These are phyloP conservation scores for Phytophthora crassamura DNA, from an alignment of 352 stramenopile species.

Conservation along the genomic window DNA sequence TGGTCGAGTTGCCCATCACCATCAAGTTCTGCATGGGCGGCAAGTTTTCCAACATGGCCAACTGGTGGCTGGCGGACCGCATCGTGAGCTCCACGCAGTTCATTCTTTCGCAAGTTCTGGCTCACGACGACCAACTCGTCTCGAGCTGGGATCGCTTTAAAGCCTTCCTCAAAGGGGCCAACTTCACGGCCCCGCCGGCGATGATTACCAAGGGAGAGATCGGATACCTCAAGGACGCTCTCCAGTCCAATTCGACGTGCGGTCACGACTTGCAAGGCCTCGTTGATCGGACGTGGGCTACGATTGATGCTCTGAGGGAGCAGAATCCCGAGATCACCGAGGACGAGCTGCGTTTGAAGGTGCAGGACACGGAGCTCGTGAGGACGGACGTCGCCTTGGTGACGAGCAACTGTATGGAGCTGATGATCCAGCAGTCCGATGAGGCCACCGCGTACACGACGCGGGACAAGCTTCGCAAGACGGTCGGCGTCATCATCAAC, in stretches of 20 bases:
- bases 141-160: slow-evolving; percentile 28
- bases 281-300: slow-evolving; percentile 24
- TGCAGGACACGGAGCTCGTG: slow-evolving; percentile 41
- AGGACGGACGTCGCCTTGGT: slow-evolving; percentile 40
- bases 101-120: slow-evolving; percentile 28
- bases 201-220: slow-evolving; percentile 34
- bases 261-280: slow-evolving; percentile 33
- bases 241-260: slow-evolving; percentile 39
- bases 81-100: slow-evolving; percentile 26
- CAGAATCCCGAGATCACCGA: slow-evolving; percentile 30
- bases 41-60: background rate
- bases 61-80: slow-evolving; percentile 30
- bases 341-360: slow-evolving; percentile 32
- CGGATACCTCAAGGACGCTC: slow-evolving; percentile 27
- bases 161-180: slow-evolving; percentile 30
- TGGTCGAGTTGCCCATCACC: slow-evolving; percentile 50
- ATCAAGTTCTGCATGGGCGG: slow-evolving; percentile 47
- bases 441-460: slow-evolving; percentile 29
- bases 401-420: slow-evolving; percentile 42
- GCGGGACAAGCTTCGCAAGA: slow-evolving; percentile 32
- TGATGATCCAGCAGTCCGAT: slow-evolving; percentile 27
- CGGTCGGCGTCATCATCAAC: slow-evolving; percentile 33
- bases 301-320: slow-evolving; percentile 24
- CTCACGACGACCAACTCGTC: slow-evolving; percentile 23
- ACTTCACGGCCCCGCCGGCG: slow-evolving; percentile 27